Evolutionary conservation across 169 alveolate species (phyloP), one percentile per base, ranked within the genome.

Genomic region (Plasmodium inui): DNA sequence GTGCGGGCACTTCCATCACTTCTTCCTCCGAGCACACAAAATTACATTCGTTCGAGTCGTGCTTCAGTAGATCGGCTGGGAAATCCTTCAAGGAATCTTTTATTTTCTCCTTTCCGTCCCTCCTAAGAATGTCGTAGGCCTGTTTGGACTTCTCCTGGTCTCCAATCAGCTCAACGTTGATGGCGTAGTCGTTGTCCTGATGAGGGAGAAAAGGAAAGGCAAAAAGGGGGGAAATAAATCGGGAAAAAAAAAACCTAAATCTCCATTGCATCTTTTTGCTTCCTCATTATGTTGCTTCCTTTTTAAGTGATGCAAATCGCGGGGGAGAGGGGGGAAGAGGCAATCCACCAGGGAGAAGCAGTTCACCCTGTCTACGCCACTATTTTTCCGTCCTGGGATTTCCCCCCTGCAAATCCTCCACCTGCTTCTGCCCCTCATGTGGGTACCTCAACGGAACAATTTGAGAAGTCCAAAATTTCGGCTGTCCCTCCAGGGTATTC

Each of bases 151-250:
- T 44, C 22, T 73, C 93, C 30, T 73, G 50, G 70, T 76, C 80
- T 67, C 57, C 84, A 10, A 32, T 39, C 57, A n/a, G 7, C 41
- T 85, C 85, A 9, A 85, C 19, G 57, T 85, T 85, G 28, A 85
- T 85, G 34, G 50, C 93, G 70, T 85, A 85, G 61, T 85, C 93
- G 55, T 85, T 74, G 22, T 85, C 93, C 93, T 85, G 39, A 17
- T n/a, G 41, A 1, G 73, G 46, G 32, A 8, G 37, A 32, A 4
- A 57, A 30, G 5, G 32, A 82, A 82, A 67, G 19, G 37, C 17
- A 34, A 71, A 44, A 70, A 37, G 44, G 17, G 73, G 46, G 34
- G 19, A 67, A 53, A 12, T 67, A 32, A 6, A 82, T n/a, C n/a
- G n/a, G n/a, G n/a, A 82, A 82, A 67, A 7, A 67, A 67, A 67